Percentiles rank a stretch among this genome's conserved stretches.
Evolutionary conservation across 768 basidiomycete species (phyloP).

Genomic region (Pleurotus salmoneostramineus): DNA sequence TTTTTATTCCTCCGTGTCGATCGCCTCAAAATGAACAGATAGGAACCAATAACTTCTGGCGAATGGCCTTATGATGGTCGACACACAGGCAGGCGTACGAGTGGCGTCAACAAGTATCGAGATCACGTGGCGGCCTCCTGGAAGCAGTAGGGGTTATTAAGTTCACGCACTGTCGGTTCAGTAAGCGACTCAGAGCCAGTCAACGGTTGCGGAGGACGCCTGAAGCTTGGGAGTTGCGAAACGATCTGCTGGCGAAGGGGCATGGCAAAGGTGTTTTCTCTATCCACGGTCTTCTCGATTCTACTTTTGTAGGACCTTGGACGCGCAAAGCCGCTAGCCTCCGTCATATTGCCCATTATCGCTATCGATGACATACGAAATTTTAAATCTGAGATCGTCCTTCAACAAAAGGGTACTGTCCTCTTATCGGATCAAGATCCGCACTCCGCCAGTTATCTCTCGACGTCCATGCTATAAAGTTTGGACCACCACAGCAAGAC

Average conservation of each 20-base stretch:
- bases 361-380: constrained; percentile 6
- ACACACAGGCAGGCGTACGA: neutral
- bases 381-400: neutral
- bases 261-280: neutral
- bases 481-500: neutral
- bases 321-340: neutral
- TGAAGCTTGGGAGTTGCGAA: neutral
- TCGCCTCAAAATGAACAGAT: constrained; percentile 5
- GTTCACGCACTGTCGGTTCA: no score
- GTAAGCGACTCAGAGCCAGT: neutral
- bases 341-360: constrained; percentile 6
- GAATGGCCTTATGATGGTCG: neutral
- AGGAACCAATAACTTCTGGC: constrained; percentile 7
- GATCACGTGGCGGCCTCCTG: constrained; percentile 3
- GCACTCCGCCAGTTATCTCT: constrained; percentile 46
- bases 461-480: constrained; percentile 18
- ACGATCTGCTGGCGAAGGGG: neutral
- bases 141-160: neutral
- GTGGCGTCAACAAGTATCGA: constrained; percentile 1
- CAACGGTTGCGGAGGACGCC: no score
- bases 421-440: constrained; percentile 70
- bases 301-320: neutral
- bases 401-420: constrained; percentile 2
- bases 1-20: constrained; percentile 7
- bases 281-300: neutral